Evolutionary conservation across 2,329 filamentous ascomycete species (phyloP), one percentile per base, ranked within the genome.

Genomic region (Plenodomus biglobosus): DNA sequence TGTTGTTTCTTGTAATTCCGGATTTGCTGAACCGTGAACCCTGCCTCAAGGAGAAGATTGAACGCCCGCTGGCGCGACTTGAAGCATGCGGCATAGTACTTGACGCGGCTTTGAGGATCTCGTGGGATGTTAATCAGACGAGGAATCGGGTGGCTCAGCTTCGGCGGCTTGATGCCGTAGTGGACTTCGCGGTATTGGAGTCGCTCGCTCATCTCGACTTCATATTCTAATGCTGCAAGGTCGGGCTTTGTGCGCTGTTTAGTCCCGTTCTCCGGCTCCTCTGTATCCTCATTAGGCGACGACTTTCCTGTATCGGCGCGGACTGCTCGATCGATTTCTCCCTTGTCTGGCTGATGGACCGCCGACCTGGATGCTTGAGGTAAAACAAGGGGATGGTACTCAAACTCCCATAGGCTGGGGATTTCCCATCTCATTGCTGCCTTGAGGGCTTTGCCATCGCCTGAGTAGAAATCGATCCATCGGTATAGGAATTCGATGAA

Each of bases 401-500:
- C 67, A 42, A 70, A 71, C 32, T 66, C 61, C 65, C 64, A 69
- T 30, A 71, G 42, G 39, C 62, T 69, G 8, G 67, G 68, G 19
- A 71, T 70, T 44, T 71, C 68, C 41, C 52, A 53, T 10, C 54
- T 48, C 22, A 69, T 37, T n/a, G 67, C 68, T 30, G 64, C 64
- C 39, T 64, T 60, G 39, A 70, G 43, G 16, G 67, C 68, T 21
- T 48, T 62, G 2, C 67, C 68, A 45, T 67, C 62, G 18, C 66
- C 65, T 24, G 64, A 58, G 35, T 63, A 62, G 38, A 53, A 67
- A 50, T 71, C 68, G 40, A 71, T 51, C 59, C 61, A 66, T 4
- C 58, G 55, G 38, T 71, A 71, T 7, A 71, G 46, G 20, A 68
- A 68, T 38, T 71, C 68, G 32, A 71, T 58, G 21, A 62, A 66